Conservation (phyloP, 2,329 filamentous ascomycete species). For the Fonsecaea pedrosoi region DNA sequence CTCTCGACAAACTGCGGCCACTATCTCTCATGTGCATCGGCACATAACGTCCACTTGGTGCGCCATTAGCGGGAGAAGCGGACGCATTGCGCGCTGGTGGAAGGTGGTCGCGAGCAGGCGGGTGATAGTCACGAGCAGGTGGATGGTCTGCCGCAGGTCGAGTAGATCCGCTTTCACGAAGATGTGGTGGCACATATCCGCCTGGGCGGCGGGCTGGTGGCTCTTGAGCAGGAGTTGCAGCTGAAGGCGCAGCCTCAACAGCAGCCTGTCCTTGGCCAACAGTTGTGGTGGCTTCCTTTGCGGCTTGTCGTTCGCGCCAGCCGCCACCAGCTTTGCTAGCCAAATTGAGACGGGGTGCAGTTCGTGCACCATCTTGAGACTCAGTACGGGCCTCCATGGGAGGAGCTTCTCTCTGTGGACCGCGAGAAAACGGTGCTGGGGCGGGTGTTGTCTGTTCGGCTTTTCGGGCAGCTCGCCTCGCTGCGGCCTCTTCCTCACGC, state of each 20-base stretch:
- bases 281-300: slow-evolving; percentile 49
- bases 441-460: slow-evolving; percentile 51
- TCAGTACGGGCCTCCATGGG: slow-evolving; percentile 57
- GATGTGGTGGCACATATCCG: slow-evolving; percentile 49
- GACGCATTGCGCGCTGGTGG: slow-evolving; percentile 40
- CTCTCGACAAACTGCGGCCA: slow-evolving; percentile 35
- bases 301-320: slow-evolving; percentile 68
- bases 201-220: slow-evolving; percentile 42
- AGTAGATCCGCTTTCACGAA: slow-evolving; percentile 43
- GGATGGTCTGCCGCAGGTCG: slow-evolving; percentile 27
- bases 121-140: slow-evolving; percentile 39
- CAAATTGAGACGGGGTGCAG: slow-evolving; percentile 63
- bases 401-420: slow-evolving; percentile 43
- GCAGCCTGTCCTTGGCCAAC: slow-evolving; percentile 14
- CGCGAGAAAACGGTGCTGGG: slow-evolving; percentile 39
- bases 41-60: slow-evolving; percentile 44
- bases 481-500: slow-evolving; percentile 87
- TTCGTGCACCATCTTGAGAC: slow-evolving; percentile 52
- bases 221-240: slow-evolving; percentile 26
- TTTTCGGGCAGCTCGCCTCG: slow-evolving; percentile 72
- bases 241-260: slow-evolving; percentile 19
- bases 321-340: slow-evolving; percentile 56
- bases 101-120: slow-evolving; percentile 39
- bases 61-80: slow-evolving; percentile 43
- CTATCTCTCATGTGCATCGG: slow-evolving; percentile 45